Evolutionary conservation across 2,329 filamentous ascomycete species (phyloP).

Genomic region (Aphanocladium album): DNA sequence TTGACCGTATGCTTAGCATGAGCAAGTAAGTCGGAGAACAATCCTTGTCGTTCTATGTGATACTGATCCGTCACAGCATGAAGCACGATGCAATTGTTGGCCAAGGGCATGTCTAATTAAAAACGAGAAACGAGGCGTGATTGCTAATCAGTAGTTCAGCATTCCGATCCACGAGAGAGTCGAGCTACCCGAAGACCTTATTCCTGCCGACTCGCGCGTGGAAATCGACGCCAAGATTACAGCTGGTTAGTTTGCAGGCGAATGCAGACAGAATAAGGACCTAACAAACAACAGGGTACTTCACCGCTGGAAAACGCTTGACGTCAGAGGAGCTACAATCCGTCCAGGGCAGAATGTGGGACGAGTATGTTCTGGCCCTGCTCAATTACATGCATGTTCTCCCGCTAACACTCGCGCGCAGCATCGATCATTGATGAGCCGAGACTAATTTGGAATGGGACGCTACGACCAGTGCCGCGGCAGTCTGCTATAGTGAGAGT

Average conservation of each 20-base stretch:
- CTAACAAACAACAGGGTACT: constrained; percentile 48
- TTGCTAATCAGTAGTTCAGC: constrained; percentile 34
- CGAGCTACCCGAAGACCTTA: constrained; percentile 88
- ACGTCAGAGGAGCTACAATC: constrained; percentile 78
- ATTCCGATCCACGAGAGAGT: constrained; percentile 87
- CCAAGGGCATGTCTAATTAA: constrained; percentile 56
- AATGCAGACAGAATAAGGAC: neutral
- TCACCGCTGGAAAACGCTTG: constrained; percentile 87
- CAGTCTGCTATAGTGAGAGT: no score
- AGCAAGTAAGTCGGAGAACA: constrained; percentile 63
- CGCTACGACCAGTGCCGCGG: neutral
- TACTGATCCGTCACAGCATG: constrained; percentile 52
- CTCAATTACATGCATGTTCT: neutral
- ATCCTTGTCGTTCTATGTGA: neutral
- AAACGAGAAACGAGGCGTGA: constrained; percentile 3
- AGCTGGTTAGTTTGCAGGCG: constrained; percentile 58
- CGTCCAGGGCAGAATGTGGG: constrained; percentile 88
- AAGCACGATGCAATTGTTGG: constrained; percentile 85
- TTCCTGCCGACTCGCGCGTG: constrained; percentile 90
- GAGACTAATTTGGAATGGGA: neutral
- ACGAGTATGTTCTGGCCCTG: constrained; percentile 52
- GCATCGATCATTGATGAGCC: constrained; percentile 32
- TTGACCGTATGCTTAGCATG: constrained; percentile 98
- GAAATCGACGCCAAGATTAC: constrained; percentile 99
- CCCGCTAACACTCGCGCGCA: constrained; percentile 19